Evolutionary conservation across 2,329 filamentous ascomycete genomes (phyloP), one percentile per base, ranked within the genome.

Genomic region (Curvularia sp.): DNA sequence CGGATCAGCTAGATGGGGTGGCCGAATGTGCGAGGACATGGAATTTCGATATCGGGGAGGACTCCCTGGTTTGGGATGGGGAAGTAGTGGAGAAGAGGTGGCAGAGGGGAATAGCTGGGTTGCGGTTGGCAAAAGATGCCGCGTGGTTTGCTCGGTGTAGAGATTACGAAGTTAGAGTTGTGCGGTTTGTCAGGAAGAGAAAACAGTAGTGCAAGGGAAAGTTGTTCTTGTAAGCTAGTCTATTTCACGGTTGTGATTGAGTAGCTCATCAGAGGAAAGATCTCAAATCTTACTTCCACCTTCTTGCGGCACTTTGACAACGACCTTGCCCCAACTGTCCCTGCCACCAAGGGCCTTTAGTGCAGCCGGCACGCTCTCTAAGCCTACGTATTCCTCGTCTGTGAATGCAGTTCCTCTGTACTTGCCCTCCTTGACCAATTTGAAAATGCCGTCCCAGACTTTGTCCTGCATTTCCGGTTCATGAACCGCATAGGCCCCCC

Each of bases 311-410:
- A 98, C 82, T 78, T 92, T 92, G 19, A 97, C 89, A 1, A 97
- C 92, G 0, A 98, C 94, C 83, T 98, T 98, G 0, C 94, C 94
- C 94, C 94, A 98, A 1, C 93, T 97, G 49, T 90, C 91, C 59
- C 94, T 83, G 1, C 87, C 86, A 1, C 92, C 93, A 54, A 98
- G 79, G 2, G 90, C 90, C 69, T 89, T 82, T 69, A 98, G 77
- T 0, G 93, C 93, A 60, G 85, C 86, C 0, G 90, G 89, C 27
- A 97, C 85, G 57, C 83, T 88, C 69, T 96, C 92, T 53, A 98
- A 78, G 0, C 94, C 94, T 13, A 90, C 86, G 78, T 93, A 97
- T 69, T 89, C 87, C 77, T 88, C 86, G 73, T 96, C 93, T 2
- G 85, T 88, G 73, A 92, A 98, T 58, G 90, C 89, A 0, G 93